These are phyloP conservation scores for Komagataella populi DNA, from an alignment of 805 yeast genomes.

Conservation along the genomic window DNA sequence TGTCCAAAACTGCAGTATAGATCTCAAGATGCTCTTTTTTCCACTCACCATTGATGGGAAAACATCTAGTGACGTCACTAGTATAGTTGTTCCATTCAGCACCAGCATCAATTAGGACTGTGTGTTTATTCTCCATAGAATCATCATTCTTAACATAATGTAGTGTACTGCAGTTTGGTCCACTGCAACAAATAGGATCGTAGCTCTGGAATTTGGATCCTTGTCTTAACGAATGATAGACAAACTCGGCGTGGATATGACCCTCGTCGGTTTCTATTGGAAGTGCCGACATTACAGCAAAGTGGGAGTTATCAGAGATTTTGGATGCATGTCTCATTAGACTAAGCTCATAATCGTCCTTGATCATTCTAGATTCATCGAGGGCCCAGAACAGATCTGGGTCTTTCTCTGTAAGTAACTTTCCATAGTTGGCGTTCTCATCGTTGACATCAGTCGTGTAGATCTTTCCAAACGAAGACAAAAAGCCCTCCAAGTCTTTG, in stretches of 20 bases:
- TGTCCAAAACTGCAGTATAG: slow-evolving; percentile 64
- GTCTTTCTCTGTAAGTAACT: slow-evolving; percentile 28
- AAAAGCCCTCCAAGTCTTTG: slow-evolving; percentile 26
- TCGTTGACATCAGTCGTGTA: slow-evolving; percentile 42
- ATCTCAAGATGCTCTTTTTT: slow-evolving; percentile 74
- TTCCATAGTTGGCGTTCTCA: slow-evolving; percentile 13
- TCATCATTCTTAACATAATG: slow-evolving; percentile 83
- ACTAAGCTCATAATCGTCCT: slow-evolving; percentile 71
- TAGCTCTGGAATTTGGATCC: slow-evolving; percentile 84
- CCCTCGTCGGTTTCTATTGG: slow-evolving; percentile 83
- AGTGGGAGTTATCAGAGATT: slow-evolving; percentile 79
- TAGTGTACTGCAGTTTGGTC: slow-evolving; percentile 80
- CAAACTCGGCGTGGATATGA: slow-evolving; percentile 91
- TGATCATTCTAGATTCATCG: slow-evolving; percentile 77
- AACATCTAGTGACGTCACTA: slow-evolving; percentile 88
- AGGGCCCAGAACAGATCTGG: slow-evolving; percentile 51
- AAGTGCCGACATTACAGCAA: slow-evolving; percentile 84
- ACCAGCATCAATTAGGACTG: slow-evolving; percentile 88
- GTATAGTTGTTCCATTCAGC: slow-evolving; percentile 95
- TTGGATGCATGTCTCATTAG: slow-evolving; percentile 69
- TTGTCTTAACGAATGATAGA: slow-evolving; percentile 86
- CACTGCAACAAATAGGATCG: slow-evolving; percentile 94
- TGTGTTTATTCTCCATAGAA: slow-evolving; percentile 37
- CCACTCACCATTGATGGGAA: slow-evolving; percentile 88
- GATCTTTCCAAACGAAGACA: slow-evolving; percentile 19